Percentiles rank a stretch among this genome's conserved stretches.
phyloP scores from a whole-genome alignment of 768 basidiomycete genomes.

The Amanita rubescens region DNA sequence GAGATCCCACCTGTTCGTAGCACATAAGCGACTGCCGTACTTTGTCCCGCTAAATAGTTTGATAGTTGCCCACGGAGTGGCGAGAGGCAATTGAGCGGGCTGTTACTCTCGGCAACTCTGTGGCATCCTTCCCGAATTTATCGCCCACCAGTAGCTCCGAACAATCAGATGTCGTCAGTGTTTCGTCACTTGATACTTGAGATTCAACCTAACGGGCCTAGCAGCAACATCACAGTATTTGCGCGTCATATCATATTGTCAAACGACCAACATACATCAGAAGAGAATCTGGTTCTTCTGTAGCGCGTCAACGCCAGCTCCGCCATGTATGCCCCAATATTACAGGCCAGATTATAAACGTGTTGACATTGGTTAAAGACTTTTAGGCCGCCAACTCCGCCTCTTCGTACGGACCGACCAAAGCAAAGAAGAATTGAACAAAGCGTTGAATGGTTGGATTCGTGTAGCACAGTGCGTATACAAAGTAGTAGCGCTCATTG shows the following conservation, averaged over 20 bases:
- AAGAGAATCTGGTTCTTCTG: constrained; percentile 1
- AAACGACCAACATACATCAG: not conserved
- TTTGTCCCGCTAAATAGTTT: not conserved
- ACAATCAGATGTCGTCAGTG: not conserved
- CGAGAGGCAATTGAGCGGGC: constrained; percentile 20
- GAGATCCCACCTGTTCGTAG: constrained; percentile 3
- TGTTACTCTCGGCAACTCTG: constrained; percentile 9
- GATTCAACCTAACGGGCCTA: not conserved
- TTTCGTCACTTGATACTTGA: not conserved
- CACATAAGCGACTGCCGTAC: not conserved
- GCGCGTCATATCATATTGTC: not conserved
- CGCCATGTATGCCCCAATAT: not conserved
- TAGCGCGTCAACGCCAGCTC: not conserved
- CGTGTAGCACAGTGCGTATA: not conserved
- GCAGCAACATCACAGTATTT: not conserved
- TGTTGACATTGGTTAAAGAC: not conserved
- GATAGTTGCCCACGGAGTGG: constrained; percentile 26
- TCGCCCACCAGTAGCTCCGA: not conserved
- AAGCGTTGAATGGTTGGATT: not conserved
- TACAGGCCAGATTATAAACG: not conserved
- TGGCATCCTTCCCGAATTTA: not conserved
- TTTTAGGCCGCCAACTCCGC: constrained; percentile 6
- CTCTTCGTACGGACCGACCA: not conserved
- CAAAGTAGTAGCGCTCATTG: not conserved
- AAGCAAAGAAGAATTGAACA: not conserved